Evolutionary conservation across 2,329 filamentous ascomycete genomes (phyloP).

Genomic region (Cladosporium sp.): DNA sequence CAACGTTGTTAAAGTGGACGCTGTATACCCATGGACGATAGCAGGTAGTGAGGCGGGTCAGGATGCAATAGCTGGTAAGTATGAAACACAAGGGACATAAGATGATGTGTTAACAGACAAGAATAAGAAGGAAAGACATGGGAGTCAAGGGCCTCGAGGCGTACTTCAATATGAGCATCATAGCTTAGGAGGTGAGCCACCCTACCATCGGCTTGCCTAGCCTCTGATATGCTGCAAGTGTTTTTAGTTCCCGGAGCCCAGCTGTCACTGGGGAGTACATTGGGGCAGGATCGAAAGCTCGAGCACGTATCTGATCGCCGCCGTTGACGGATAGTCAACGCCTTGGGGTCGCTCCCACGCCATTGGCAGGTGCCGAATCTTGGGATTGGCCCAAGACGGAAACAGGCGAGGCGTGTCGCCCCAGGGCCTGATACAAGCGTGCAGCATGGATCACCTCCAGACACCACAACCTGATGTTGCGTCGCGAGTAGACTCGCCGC

Average conservation of each 20-base stretch:
- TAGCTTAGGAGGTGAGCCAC: conserved; percentile 11
- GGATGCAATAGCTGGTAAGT: conserved; percentile 11
- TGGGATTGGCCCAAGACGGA: conserved; percentile 9
- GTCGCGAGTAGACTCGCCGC: conserved; percentile 1
- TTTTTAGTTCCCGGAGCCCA: conserved; percentile 13
- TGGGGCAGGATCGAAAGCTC: conserved; percentile 10
- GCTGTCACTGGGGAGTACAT: conserved; percentile 9
- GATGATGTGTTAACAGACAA: conserved; percentile 10
- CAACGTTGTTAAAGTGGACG: conserved; percentile 10
- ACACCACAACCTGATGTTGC: background rate
- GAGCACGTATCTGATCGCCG: conserved; percentile 12
- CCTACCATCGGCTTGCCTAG: conserved; percentile 6
- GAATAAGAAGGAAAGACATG: conserved; percentile 14
- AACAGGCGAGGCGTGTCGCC: conserved; percentile 1
- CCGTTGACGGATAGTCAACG: conserved; percentile 8
- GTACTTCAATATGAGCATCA: conserved; percentile 10
- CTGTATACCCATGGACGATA: conserved; percentile 8
- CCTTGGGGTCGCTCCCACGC: conserved; percentile 5
- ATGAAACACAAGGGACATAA: conserved; percentile 14
- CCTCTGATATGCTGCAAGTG: conserved; percentile 11
- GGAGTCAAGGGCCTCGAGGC: conserved; percentile 7
- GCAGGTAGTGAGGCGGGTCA: conserved; percentile 1
- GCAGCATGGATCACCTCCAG: conserved; percentile 8
- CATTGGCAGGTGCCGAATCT: conserved; percentile 9
- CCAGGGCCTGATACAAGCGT: conserved; percentile 13